phyloP scores from a whole-genome alignment of 164 flowering plant species.

The Malania oleifera region DNA sequence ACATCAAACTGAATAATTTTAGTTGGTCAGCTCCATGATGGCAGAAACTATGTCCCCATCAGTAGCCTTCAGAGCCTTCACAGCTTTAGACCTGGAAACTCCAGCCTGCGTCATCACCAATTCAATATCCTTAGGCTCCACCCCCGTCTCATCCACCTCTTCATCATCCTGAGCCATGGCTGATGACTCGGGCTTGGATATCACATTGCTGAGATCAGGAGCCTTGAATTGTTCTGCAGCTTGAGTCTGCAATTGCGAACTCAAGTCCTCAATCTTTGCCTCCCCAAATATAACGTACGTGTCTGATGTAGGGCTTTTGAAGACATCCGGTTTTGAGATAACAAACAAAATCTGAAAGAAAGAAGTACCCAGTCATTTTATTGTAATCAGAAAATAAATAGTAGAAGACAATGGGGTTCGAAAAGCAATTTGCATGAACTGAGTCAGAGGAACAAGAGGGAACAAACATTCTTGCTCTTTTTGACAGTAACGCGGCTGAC shows the following conservation, averaged over 20 bases:
- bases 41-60: slow-evolving; percentile 45
- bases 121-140: slow-evolving; percentile 47
- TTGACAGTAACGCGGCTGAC: slow-evolving; percentile 51
- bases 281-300: slow-evolving; percentile 45
- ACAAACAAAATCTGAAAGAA: slow-evolving; percentile 33
- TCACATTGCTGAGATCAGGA: slow-evolving; percentile 30
- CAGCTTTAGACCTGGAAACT: slow-evolving; percentile 35
- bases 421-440: no score
- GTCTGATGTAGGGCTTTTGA: slow-evolving; percentile 43
- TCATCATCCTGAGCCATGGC: slow-evolving; percentile 36
- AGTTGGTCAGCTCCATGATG: slow-evolving; percentile 44
- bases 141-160: slow-evolving; percentile 41
- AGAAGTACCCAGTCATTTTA: background rate
- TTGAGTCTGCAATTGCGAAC: slow-evolving; percentile 44
- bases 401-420: no score
- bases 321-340: slow-evolving; percentile 46
- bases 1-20: no score
- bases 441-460: no score
- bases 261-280: slow-evolving; percentile 48
- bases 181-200: slow-evolving; percentile 34
- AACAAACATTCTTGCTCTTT: slow-evolving; percentile 53
- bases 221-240: slow-evolving; percentile 47
- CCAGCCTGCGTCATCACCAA: slow-evolving; percentile 52
- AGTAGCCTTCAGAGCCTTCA: slow-evolving; percentile 33
- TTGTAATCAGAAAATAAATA: no score